Base-by-base conservation (phyloP, 768 basidiomycete species). In the Leccinum variicolor region DNA sequence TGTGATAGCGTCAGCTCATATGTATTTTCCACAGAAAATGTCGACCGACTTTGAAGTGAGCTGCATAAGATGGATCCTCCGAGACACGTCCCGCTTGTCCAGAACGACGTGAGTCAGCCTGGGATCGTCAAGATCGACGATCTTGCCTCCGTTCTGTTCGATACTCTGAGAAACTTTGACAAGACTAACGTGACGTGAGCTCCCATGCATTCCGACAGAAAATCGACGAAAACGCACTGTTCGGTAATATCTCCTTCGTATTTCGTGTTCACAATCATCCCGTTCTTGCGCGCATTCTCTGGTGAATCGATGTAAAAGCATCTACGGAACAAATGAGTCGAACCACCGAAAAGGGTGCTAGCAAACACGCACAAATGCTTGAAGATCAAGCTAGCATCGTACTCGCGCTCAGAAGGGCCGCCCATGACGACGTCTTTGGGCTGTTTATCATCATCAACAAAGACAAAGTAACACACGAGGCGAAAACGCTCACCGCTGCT, bases 251-350 rank as follows among this genome's bases (percentile, higher is more conserved):
- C 79, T 26, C 74, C 73, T 64, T 82, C 82, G 43, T 82, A 64
- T 69, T 80, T 82, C 49, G 81, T 68, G 52, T 81, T 82, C 33
- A 87, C 76, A 3, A 59, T 48, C 79, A 96, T 83, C 10, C 79
- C 83, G 60, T 92, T 80, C 68, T 77, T 74, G 8, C 69, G 72
- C 0, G 94, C 92, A 64, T 93, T 93, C 21, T 78, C 78, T 0
- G 86, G 81, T 3, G 90, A 83, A 70, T 98, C 95, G 36, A 98
- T 77, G 73, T 97, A 98, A 72, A 96, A 95, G 63, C 84, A 85
- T 60, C 92, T 94, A 53, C 17, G n/a, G n/a, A 46, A 52, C 13
- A 34, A 6, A 51, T 51, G 39, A 56, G 34, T 46, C 9, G 31
- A 11, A 17, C 5, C 21, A 28, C 9, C 41, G 9, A 53, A 19